Conservation (phyloP, 2,329 filamentous ascomycete species). For the Diaporthe aspalathi region DNA sequence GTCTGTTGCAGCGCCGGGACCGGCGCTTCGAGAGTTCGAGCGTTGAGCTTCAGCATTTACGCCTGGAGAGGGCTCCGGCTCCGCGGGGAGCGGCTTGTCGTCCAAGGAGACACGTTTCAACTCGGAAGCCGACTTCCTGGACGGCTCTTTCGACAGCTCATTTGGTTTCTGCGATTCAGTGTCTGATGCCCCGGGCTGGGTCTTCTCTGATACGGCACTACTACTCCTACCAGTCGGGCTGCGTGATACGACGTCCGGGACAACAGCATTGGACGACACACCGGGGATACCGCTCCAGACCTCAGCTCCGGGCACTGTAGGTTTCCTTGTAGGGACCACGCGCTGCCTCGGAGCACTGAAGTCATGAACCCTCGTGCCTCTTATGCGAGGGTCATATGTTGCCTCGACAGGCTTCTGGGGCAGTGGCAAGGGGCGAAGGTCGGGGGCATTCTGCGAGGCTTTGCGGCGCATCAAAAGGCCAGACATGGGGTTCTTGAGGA, state of each 20-base stretch:
- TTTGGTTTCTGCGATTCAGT: constrained; percentile 9
- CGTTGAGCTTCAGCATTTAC: constrained; percentile 47
- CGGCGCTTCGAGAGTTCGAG: constrained; percentile 50
- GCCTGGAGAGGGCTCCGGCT: constrained; percentile 50
- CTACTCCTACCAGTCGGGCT: constrained; percentile 31
- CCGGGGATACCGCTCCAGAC: constrained; percentile 33
- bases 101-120: constrained; percentile 39
- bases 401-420: constrained; percentile 56
- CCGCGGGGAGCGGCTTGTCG: constrained; percentile 42
- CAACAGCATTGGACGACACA: neutral
- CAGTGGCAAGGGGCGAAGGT: constrained; percentile 55
- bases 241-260: constrained; percentile 27
- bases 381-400: constrained; percentile 72
- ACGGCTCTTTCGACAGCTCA: constrained; percentile 32
- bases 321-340: constrained; percentile 43
- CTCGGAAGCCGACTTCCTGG: constrained; percentile 3
- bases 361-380: constrained; percentile 72
- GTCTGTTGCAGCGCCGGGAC: constrained; percentile 10
- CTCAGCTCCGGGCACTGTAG: constrained; percentile 35
- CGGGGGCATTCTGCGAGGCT: constrained; percentile 61
- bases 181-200: constrained; percentile 26
- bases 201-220: constrained; percentile 30
- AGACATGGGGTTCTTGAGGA: constrained; percentile 70
- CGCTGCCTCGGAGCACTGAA: constrained; percentile 69
- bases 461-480: constrained; percentile 68